These are phyloP conservation scores for Carpinus viminea DNA, from an alignment of 306 rosid genomes.

Conservation along the genomic window DNA sequence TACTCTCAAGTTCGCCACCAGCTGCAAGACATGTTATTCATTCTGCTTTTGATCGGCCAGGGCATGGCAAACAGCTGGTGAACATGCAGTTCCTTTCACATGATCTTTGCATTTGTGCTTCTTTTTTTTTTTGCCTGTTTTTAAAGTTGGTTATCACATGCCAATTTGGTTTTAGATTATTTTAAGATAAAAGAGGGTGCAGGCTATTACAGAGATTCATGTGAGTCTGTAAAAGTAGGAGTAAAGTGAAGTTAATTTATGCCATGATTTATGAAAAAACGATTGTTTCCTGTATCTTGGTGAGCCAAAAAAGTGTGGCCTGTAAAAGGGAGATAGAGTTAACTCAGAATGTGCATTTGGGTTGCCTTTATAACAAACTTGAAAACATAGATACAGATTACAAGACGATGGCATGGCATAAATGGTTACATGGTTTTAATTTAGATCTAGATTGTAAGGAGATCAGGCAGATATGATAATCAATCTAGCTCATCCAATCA, in stretches of 20 bases:
- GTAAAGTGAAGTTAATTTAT: not conserved
- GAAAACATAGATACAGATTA: not conserved
- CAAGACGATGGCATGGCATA: not conserved
- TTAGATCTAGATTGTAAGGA: not conserved
- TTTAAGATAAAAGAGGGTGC: not conserved
- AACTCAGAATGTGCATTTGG: not conserved
- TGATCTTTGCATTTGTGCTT: slow-evolving; percentile 1
- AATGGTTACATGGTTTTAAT: not conserved
- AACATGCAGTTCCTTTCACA: slow-evolving; percentile 25
- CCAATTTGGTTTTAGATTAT: slow-evolving; percentile 1
- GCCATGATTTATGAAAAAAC: not conserved
- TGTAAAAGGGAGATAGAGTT: not conserved
- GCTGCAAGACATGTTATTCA: slow-evolving; percentile 68
- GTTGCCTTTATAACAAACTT: not conserved
- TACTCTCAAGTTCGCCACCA: slow-evolving; percentile 62
- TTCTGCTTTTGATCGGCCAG: slow-evolving; percentile 77
- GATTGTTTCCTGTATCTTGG: not conserved
- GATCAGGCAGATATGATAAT: not conserved
- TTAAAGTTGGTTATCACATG: not conserved
- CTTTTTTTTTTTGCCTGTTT: not conserved
- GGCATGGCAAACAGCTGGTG: slow-evolving; percentile 88
- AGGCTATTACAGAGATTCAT: not conserved
- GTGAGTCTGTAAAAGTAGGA: not conserved
- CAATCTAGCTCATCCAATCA: not conserved
- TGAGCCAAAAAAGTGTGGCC: not conserved